Base-by-base conservation (phyloP, 345 rosid genomes). In the Heritiera littoralis region DNA sequence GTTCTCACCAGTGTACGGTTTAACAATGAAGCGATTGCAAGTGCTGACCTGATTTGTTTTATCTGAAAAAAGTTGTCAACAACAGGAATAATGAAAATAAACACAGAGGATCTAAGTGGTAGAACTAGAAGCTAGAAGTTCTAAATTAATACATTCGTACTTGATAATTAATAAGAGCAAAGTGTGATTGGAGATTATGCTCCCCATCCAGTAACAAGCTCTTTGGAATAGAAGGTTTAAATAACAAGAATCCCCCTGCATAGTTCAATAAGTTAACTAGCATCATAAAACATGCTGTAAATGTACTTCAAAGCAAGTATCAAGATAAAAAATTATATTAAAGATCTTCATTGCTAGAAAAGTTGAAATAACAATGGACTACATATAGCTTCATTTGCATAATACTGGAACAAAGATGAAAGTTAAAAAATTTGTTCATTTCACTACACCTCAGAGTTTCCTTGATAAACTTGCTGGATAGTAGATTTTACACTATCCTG, bases 181-280 rank as follows among this genome's bases (percentile, higher is more conserved):
- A 96, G 83, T 96, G 99, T 32, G 98, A 84, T 40, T 90, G 89
- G 61, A 94, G 59, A 78, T 89, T 89, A 84, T 96, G 95, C 81
- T 91, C 83, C 85, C 99, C 98, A 40, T 94, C 94, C 66, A 96
- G 89, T 84, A 96, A 85, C 89, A 94, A 72, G 76, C 80, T 87
- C 88, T 91, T 96, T 10, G 97, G 95, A 78, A 96, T 90, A 75
- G 94, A 90, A 51, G 97, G 94, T 86, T 86, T 94, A 81, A 96
- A 96, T 9, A 97, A 90, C 82, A 96, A 77, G 86, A 92, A 94
- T 45, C 99, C 99, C 72, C 97, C 99, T 96, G 95, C 86, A 77
- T 59, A 20, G 69, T 83, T 81, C 64, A 63, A 79, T 46, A 63
- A 52, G 56, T 83, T 43, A 78, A 73, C 56, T 49, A 74, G 60